These are phyloP conservation scores for Colletotrichum camelliae DNA, from an alignment of 2,329 filamentous ascomycete genomes.

Conservation along the genomic window DNA sequence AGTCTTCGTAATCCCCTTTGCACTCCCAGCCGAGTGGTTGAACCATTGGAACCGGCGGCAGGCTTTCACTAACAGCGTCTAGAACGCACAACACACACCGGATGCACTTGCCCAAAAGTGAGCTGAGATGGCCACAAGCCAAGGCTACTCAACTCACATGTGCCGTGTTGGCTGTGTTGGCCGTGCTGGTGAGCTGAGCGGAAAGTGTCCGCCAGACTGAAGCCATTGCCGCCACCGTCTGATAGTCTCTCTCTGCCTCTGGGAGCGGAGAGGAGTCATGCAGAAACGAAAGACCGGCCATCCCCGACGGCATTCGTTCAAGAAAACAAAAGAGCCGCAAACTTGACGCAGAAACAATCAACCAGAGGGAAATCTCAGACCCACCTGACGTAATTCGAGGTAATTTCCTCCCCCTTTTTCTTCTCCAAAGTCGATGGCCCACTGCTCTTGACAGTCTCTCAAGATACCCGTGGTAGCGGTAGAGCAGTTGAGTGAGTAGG, in stretches of 20 bases:
- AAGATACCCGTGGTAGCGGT: neutral
- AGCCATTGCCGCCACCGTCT: slow-evolving; percentile 7
- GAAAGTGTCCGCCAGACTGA: neutral
- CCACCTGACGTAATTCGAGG: slow-evolving; percentile 21
- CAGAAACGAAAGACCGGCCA: neutral
- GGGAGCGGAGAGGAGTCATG: neutral
- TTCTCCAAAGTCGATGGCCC: neutral
- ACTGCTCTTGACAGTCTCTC: neutral
- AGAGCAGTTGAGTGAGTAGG: neutral
- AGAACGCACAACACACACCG: neutral
- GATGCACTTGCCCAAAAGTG: neutral
- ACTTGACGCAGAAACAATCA: neutral
- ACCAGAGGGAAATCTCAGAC: neutral
- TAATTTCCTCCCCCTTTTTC: neutral
- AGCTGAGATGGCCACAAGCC: neutral
- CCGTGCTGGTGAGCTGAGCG: neutral
- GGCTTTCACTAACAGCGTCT: neutral
- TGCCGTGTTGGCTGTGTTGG: neutral
- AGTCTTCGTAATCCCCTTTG: neutral
- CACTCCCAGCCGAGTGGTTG: neutral
- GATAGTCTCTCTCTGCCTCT: neutral
- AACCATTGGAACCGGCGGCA: no score
- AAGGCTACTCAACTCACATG: neutral
- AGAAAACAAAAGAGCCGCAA: neutral
- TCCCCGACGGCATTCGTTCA: neutral